Evolutionary conservation across 257 asterid species (phyloP), one percentile per base, ranked within the genome.

Genomic region (Eustoma russellianum): DNA sequence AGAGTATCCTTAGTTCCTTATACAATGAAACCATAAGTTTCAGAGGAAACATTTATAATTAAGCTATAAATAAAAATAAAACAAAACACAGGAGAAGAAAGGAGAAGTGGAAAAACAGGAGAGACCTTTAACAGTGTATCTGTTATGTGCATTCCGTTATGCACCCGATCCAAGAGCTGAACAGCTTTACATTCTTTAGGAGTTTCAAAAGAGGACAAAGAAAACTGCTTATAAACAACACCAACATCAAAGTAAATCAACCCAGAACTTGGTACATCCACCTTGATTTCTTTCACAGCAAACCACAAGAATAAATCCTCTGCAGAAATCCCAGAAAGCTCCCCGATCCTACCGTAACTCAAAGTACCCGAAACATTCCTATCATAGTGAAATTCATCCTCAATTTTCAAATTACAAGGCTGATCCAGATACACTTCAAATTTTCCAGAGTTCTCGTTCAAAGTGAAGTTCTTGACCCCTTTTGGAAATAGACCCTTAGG

Each of bases 241-340:
- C 98, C 82, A 34, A 83, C 97, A 70, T 92, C 74, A 60, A 92
- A 92, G 77, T 92, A 92, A 74, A 92, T 92, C 79, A 88, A 70
- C 7, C 99, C 97, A 40, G 97, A 79, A 70, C 83, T 85, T 1
- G 97, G 94, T n/a, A 83, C 53, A 59, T 85, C 95, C 13, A 92
- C 99, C 63, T 92, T 75, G 40, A 92, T 92, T 66, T 70, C 92
- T 59, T 77, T 79, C 6, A 92, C 99, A 7, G 92, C 88, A 50
- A 92, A 77, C 99, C 99, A 92, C 71, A 92, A 51, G 59, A 92
- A 92, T 86, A 92, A 85, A 70, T 92, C 97, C 69, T 83, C 94
- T 15, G 94, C 99, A 33, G 86, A 60, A 60, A 92, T 73, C 46
- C 98, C 99, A 28, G 93, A 63, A 49, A 92, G 69, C 54, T 48